Conservation (phyloP, 225 moss, liverwort and hornwort genomes). For the Ulota crispa region DNA sequence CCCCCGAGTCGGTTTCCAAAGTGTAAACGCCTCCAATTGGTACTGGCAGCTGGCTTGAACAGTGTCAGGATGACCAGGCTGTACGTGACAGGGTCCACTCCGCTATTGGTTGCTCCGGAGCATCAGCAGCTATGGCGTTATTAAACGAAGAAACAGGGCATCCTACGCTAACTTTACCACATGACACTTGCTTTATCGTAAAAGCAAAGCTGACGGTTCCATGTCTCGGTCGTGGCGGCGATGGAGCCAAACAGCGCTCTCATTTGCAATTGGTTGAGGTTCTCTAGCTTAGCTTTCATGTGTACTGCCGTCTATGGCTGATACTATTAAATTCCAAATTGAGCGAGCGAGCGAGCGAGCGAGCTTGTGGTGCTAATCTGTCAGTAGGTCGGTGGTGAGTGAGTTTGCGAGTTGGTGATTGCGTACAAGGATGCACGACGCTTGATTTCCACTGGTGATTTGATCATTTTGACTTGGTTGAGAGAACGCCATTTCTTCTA, state of each 20-base stretch:
- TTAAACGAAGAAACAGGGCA: neutral
- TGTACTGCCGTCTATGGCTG: neutral
- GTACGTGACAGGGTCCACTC: no score
- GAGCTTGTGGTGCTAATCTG: neutral
- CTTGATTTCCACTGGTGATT: neutral
- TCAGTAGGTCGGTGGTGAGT: neutral
- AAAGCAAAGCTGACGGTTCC: slow-evolving; percentile 18
- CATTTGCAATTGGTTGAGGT: neutral
- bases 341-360: neutral
- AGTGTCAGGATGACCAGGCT: neutral
- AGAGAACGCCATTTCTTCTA: neutral
- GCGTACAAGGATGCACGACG: neutral
- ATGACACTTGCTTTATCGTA: no score
- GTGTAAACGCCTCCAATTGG: slow-evolving; percentile 12
- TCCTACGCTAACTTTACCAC: neutral
- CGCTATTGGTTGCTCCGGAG: neutral
- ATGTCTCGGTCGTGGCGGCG: neutral
- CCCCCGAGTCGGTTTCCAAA: neutral
- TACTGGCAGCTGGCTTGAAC: slow-evolving; percentile 33
- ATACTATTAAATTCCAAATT: neutral
- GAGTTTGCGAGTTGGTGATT: neutral
- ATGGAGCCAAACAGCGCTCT: no score
- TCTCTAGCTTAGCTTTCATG: neutral
- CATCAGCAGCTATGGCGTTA: slow-evolving; percentile 2
- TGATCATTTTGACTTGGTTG: neutral